Conservation (phyloP, 1,284 basidiomycete genomes). For the Pterula multifida region DNA sequence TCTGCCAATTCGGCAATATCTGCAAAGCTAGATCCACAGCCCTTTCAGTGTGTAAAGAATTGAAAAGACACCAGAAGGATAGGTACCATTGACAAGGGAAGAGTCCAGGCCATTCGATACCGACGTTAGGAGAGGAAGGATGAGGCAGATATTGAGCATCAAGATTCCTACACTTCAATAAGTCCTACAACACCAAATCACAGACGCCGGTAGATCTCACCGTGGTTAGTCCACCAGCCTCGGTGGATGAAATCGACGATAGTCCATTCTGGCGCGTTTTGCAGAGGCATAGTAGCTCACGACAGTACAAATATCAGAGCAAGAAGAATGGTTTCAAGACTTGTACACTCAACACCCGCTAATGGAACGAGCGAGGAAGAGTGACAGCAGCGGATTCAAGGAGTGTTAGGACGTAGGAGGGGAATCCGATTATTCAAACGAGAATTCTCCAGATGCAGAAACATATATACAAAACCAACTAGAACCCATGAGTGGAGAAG, state of each 20-base stretch:
- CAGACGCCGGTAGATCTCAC: constrained; percentile 19
- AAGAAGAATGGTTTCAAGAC: no score
- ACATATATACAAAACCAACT: background rate
- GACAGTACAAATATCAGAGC: background rate
- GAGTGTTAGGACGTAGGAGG: background rate
- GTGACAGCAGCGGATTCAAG: no score
- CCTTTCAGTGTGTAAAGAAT: constrained; percentile 3
- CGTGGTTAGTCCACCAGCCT: constrained; percentile 47
- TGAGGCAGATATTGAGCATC: constrained; percentile 42
- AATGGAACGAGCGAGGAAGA: no score
- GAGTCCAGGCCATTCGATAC: constrained; percentile 51
- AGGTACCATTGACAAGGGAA: constrained; percentile 48
- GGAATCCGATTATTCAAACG: background rate
- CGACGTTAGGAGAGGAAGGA: constrained; percentile 48
- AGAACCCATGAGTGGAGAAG: background rate
- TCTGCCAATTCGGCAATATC: constrained; percentile 50
- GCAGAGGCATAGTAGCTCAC: constrained; percentile 8
- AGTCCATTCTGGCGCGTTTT: constrained; percentile 31
- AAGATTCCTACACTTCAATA: constrained; percentile 44
- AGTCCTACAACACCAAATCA: background rate
- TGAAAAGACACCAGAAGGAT: constrained; percentile 3
- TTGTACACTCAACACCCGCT: no score
- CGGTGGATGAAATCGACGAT: constrained; percentile 44
- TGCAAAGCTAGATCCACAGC: constrained; percentile 34
- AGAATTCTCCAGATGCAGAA: background rate